Evolutionary conservation across 768 basidiomycete species (phyloP).

Genomic region (Tephrocybe sp.): DNA sequence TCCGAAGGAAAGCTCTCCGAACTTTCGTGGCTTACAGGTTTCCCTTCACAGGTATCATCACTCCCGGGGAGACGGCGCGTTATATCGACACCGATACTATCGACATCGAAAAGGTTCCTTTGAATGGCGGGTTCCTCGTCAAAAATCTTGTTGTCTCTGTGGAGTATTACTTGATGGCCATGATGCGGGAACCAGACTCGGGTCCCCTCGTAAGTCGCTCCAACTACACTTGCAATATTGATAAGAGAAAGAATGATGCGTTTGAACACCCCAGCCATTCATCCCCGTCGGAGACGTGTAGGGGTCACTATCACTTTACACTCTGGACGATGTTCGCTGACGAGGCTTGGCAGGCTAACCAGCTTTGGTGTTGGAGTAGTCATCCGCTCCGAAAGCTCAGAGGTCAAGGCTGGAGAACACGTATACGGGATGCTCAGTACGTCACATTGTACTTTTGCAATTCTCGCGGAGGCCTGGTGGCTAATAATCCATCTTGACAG

Average conservation of each 20-base stretch:
- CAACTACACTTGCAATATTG: neutral
- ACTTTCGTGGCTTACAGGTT: neutral
- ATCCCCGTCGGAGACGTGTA: constrained; percentile 7
- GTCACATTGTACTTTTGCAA: too few relatives aligned
- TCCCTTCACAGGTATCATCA: constrained; percentile 32
- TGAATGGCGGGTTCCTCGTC: constrained; percentile 47
- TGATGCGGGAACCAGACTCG: constrained; percentile 33
- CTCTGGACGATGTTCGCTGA: constrained; percentile 22
- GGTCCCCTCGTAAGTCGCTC: constrained; percentile 25
- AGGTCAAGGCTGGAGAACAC: constrained; percentile 38
- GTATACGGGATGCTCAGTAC: too few relatives aligned
- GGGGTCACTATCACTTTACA: neutral
- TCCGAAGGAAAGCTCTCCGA: too few relatives aligned
- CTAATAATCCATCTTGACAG: neutral
- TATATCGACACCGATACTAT: constrained; percentile 47
- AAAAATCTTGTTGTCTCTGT: constrained; percentile 48
- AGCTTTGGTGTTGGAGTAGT: constrained; percentile 47
- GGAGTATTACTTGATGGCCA: constrained; percentile 41
- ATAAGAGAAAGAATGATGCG: neutral
- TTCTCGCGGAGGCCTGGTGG: constrained; percentile 34
- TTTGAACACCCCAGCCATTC: constrained; percentile 23
- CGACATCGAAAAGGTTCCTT: constrained; percentile 44
- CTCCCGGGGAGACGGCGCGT: constrained; percentile 44
- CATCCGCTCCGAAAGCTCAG: constrained; percentile 38
- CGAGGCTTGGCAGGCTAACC: too few relatives aligned